A percentile compares a stretch with the other conserved stretches of the same genome.
Conservation (phyloP, 192 early-diverging fungal species). For the Spizellomyces punctatus region DNA sequence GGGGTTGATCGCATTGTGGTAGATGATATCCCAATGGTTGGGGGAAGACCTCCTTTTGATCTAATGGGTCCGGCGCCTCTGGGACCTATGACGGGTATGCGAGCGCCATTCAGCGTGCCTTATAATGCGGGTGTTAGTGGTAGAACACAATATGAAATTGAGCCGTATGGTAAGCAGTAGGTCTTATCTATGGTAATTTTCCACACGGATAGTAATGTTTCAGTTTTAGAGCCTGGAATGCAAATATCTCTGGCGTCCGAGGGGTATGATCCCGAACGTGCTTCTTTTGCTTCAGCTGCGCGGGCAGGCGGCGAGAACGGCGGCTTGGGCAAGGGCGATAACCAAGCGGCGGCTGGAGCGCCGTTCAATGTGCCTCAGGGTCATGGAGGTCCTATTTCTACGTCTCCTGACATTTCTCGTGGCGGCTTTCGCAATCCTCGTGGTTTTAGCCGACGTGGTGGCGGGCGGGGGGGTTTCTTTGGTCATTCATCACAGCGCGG, state of each 20-base stretch:
- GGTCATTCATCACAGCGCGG: constrained; percentile 1
- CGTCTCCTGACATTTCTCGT: too few relatives aligned
- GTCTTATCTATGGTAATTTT: background rate
- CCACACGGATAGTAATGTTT: background rate
- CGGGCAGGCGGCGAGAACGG: background rate
- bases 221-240: constrained; percentile 17
- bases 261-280: constrained; percentile 56
- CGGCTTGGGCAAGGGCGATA: too few relatives aligned
- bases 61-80: constrained; percentile 28
- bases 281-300: constrained; percentile 32
- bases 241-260: constrained; percentile 32
- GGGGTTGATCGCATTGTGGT: constrained; percentile 69
- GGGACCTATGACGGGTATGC: constrained; percentile 34
- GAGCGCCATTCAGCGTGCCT: constrained; percentile 10
- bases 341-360: too few relatives aligned
- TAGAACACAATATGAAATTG: background rate
- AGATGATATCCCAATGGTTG: constrained; percentile 50
- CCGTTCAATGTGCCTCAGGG: too few relatives aligned
- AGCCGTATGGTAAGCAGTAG: constrained; percentile 6
- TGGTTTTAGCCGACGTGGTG: constrained; percentile 15
- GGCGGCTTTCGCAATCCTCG: constrained; percentile 15
- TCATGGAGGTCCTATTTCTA: too few relatives aligned
- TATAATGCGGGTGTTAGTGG: background rate
- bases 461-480: constrained; percentile 24
- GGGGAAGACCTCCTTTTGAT: constrained; percentile 30